Percentiles rank a stretch among this genome's conserved stretches.
Evolutionary conservation across 2,329 filamentous ascomycete species (phyloP).

Genomic region (Colletotrichum nymphaeae): DNA sequence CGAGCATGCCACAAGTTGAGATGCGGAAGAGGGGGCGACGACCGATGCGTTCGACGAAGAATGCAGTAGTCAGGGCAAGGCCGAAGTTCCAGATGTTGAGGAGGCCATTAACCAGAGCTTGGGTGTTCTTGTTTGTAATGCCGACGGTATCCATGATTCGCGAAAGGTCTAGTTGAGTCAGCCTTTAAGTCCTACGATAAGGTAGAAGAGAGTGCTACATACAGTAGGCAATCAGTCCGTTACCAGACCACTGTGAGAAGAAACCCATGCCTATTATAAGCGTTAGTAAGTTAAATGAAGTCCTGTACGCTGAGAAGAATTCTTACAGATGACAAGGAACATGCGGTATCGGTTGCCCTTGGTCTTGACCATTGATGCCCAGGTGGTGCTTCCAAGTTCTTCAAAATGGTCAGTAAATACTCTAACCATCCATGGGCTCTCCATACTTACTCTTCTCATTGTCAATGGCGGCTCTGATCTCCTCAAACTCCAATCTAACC

Average conservation of each 20-base stretch:
- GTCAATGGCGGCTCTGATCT: constrained; percentile 50
- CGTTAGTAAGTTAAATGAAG: background rate
- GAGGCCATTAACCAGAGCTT: constrained; percentile 43
- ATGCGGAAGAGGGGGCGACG: constrained; percentile 41
- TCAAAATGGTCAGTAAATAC: background rate
- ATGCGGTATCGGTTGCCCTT: constrained; percentile 46
- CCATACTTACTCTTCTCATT: constrained; percentile 52
- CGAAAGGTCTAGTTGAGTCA: constrained; percentile 24
- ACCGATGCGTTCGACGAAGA: constrained; percentile 44
- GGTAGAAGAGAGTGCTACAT: background rate
- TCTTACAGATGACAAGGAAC: constrained; percentile 47
- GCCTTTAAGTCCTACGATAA: no score
- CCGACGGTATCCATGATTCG: constrained; percentile 38
- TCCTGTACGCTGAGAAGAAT: no score
- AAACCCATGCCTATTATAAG: constrained; percentile 51
- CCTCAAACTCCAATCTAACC: constrained; percentile 62
- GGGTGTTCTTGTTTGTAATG: constrained; percentile 41
- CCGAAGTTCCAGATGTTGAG: constrained; percentile 45
- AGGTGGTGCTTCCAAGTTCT: constrained; percentile 41
- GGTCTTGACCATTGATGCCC: constrained; percentile 45
- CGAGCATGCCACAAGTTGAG: constrained; percentile 42
- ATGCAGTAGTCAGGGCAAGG: constrained; percentile 41
- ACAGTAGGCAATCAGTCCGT: constrained; percentile 47
- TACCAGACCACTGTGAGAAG: constrained; percentile 53
- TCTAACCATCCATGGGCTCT: no score